Percentiles rank a stretch among this genome's conserved stretches.
Evolutionary conservation across 164 flowering plant species (phyloP).

Genomic region (Pachysandra terminalis): DNA sequence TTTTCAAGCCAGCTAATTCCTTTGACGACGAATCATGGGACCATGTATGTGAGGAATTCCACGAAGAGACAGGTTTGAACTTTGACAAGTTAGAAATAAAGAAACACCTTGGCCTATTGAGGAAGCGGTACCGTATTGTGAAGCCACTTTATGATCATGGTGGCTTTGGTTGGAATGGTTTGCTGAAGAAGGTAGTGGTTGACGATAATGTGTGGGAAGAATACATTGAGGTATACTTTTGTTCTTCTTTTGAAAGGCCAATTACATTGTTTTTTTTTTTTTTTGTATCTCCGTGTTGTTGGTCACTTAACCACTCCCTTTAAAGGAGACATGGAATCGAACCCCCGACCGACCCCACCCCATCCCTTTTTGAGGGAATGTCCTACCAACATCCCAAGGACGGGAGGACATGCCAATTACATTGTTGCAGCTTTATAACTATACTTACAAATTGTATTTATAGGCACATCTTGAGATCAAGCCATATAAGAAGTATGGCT

Average conservation of each 20-base stretch:
- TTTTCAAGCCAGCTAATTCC: not conserved
- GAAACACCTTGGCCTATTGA: conserved; percentile 17
- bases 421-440: not conserved
- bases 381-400: too few relatives aligned
- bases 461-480: conserved; percentile 7
- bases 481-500: conserved; percentile 9
- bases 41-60: conserved; percentile 11
- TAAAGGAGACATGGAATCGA: too few relatives aligned
- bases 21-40: conserved; percentile 20
- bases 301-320: too few relatives aligned
- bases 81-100: conserved; percentile 14
- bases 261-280: too few relatives aligned
- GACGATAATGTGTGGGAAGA: conserved; percentile 17
- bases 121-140: conserved; percentile 16
- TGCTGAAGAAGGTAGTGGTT: conserved; percentile 4
- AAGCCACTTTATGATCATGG: conserved; percentile 13
- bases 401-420: too few relatives aligned
- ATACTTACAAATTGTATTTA: not conserved
- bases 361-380: too few relatives aligned
- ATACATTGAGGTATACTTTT: conserved; percentile 10
- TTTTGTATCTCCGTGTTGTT: too few relatives aligned
- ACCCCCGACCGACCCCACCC: too few relatives aligned
- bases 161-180: conserved; percentile 9
- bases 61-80: conserved; percentile 17
- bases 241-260: too few relatives aligned